These are phyloP conservation scores for Phytophthora crassamura DNA, from an alignment of 352 stramenopile species.

Conservation along the genomic window DNA sequence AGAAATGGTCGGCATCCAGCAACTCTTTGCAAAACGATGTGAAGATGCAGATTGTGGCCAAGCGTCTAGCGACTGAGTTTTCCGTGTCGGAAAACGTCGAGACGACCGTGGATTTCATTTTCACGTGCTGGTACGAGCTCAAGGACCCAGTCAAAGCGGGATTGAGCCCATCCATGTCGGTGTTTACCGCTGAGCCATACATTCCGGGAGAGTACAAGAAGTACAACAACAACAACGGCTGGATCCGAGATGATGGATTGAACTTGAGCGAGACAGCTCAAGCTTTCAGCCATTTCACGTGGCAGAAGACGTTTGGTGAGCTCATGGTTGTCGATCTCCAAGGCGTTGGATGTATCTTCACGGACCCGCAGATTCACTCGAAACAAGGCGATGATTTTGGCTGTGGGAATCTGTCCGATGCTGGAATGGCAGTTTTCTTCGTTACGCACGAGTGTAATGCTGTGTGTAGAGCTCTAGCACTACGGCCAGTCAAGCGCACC, in stretches of 20 bases:
- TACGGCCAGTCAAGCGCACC: conserved; percentile 24
- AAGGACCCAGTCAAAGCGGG: conserved; percentile 20
- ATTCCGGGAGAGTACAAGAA: conserved; percentile 50
- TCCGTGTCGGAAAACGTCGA: conserved; percentile 30
- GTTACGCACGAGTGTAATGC: conserved; percentile 44
- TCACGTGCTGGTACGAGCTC: conserved; percentile 53
- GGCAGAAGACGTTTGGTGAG: conserved; percentile 40
- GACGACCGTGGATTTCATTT: conserved; percentile 51
- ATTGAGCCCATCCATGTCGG: conserved; percentile 20
- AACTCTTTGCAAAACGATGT: conserved; percentile 40
- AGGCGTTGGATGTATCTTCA: conserved; percentile 50
- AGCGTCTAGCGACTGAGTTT: conserved; percentile 43
- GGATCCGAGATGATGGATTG: conserved; percentile 19
- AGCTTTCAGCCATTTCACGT: too few relatives aligned
- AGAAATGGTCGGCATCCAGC: background rate
- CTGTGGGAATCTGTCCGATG: conserved; percentile 29
- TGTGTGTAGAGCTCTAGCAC: conserved; percentile 29
- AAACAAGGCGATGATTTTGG: conserved; percentile 28
- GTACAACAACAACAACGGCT: conserved; percentile 59
- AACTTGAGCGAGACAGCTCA: conserved; percentile 34
- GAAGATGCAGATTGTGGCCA: conserved; percentile 46
- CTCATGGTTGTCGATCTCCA: conserved; percentile 54
- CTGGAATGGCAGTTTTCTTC: conserved; percentile 49
- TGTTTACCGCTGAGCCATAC: conserved; percentile 50
- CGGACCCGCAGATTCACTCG: conserved; percentile 56